phyloP scores from a whole-genome alignment of 116 monocot genomes.

The Iris pallida region DNA sequence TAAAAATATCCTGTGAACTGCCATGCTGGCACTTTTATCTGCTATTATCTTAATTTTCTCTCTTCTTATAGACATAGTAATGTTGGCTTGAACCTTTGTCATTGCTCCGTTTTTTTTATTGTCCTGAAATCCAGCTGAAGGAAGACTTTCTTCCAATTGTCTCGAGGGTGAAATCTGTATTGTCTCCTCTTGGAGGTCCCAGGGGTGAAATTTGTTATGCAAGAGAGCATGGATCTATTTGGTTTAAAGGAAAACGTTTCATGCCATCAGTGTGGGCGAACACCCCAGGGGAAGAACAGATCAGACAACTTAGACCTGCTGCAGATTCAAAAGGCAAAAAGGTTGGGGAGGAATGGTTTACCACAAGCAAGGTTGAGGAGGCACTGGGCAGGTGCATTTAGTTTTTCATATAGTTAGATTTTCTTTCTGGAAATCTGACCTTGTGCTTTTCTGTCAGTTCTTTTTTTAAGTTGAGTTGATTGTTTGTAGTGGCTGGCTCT shows the following conservation, averaged over 20 bases:
- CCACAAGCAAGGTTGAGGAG: conserved; percentile 80
- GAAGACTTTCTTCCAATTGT: conserved; percentile 88
- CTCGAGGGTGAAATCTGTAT: conserved; percentile 66
- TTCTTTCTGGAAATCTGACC: background rate
- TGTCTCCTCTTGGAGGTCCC: conserved; percentile 67
- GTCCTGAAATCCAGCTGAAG: conserved; percentile 40
- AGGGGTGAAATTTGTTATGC: conserved; percentile 92
- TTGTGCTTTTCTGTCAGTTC: background rate
- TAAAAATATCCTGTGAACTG: background rate
- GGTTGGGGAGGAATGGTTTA: conserved; percentile 98
- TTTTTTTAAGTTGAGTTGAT: background rate
- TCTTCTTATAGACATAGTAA: background rate
- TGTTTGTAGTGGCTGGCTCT: background rate
- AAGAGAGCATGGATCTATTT: conserved; percentile 89
- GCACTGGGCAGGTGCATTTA: conserved; percentile 69
- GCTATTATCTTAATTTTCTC: conserved; percentile 2
- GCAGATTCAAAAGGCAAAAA: conserved; percentile 89
- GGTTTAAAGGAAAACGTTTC: conserved; percentile 95
- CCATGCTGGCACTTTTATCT: background rate
- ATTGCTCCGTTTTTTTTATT: background rate
- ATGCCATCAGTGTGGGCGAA: conserved; percentile 76
- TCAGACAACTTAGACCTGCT: conserved; percentile 79
- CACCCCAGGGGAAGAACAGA: conserved; percentile 88
- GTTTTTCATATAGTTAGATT: background rate
- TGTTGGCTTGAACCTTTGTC: background rate